Conservation (phyloP, 495 filamentous ascomycete genomes). For the Usnea hakonensis region DNA sequence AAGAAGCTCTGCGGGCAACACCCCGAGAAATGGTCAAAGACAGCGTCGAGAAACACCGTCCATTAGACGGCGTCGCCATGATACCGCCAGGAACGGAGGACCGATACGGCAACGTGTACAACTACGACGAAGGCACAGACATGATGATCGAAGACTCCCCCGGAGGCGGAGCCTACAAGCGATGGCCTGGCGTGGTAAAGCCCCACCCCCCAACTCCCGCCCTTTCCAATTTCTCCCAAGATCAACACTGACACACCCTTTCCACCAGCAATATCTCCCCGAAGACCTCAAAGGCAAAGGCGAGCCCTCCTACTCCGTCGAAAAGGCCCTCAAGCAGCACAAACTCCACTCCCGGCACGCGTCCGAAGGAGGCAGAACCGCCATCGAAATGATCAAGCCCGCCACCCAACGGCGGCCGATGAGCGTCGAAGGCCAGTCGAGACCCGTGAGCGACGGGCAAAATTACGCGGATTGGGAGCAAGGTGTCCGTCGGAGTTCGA, state of each 20-base stretch:
- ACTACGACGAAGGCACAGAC: constrained; percentile 81
- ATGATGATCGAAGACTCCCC: constrained; percentile 64
- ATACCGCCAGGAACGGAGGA: constrained; percentile 67
- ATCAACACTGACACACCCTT: neutral
- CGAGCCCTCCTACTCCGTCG: constrained; percentile 63
- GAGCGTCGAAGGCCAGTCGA: constrained; percentile 1
- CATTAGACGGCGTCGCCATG: constrained; percentile 73
- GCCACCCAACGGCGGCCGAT: constrained; percentile 10
- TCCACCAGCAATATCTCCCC: constrained; percentile 53
- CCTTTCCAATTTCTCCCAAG: constrained; percentile 1
- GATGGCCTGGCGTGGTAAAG: constrained; percentile 62
- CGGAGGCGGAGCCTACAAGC: constrained; percentile 53
- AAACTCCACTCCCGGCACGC: constrained; percentile 20
- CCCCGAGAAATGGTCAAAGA: constrained; percentile 73
- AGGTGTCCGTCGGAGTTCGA: constrained; percentile 11
- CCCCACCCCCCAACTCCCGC: neutral
- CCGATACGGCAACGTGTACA: constrained; percentile 55
- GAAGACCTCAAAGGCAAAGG: constrained; percentile 74
- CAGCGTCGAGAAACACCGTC: constrained; percentile 64
- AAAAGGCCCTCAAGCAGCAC: constrained; percentile 52
- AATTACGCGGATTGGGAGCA: constrained; percentile 19
- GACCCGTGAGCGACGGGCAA: constrained; percentile 11
- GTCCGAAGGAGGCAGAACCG: constrained; percentile 16
- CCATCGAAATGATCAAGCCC: constrained; percentile 14
- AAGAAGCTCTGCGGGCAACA: constrained; percentile 73